Conservation (phyloP, 1,284 basidiomycete genomes). For the Cystobasidium slooffiae region DNA sequence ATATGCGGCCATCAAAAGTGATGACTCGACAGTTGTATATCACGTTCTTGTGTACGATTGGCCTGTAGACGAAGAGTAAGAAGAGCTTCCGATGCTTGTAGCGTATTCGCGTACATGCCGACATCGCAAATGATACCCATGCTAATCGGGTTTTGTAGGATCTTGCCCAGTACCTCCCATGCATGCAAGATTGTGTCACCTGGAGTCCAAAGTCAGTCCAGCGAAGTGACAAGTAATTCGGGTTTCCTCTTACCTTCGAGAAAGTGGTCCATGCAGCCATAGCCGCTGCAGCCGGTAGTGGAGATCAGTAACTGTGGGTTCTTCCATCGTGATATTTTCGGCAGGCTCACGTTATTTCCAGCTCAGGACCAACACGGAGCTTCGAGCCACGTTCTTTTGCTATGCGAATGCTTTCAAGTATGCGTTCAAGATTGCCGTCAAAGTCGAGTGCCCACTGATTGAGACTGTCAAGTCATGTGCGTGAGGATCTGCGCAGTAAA, state of each 20-base stretch:
- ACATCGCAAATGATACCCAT: slow-evolving; percentile 86
- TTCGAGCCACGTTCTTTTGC: slow-evolving; percentile 89
- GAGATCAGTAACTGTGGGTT: slow-evolving; percentile 2
- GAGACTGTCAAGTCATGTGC: slow-evolving; percentile 60
- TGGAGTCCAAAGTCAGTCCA: slow-evolving; percentile 55
- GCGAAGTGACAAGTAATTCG: too few relatives aligned
- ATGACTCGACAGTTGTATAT: slow-evolving; percentile 96
- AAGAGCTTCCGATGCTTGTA: neutral
- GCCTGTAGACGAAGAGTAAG: slow-evolving; percentile 64
- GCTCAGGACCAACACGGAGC: slow-evolving; percentile 93
- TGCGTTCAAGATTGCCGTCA: slow-evolving; percentile 90
- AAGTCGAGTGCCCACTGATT: slow-evolving; percentile 89
- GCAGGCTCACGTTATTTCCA: slow-evolving; percentile 85
- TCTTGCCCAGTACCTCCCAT: slow-evolving; percentile 89
- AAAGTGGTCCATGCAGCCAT: slow-evolving; percentile 93
- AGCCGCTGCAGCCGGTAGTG: slow-evolving; percentile 66
- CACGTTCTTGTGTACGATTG: slow-evolving; percentile 92
- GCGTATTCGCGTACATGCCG: slow-evolving; percentile 73
- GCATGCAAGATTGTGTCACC: slow-evolving; percentile 94
- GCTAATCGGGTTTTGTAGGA: slow-evolving; percentile 76
- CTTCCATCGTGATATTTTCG: neutral
- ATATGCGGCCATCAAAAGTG: slow-evolving; percentile 79
- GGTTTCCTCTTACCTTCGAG: slow-evolving; percentile 68
- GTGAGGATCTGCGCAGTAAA: slow-evolving; percentile 1
- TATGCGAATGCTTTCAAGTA: slow-evolving; percentile 81